A percentile compares a stretch with the other conserved stretches of the same genome.
Evolutionary conservation across 352 stramenopile genomes (phyloP).

Genomic region (Pelagophyceae sp.): DNA sequence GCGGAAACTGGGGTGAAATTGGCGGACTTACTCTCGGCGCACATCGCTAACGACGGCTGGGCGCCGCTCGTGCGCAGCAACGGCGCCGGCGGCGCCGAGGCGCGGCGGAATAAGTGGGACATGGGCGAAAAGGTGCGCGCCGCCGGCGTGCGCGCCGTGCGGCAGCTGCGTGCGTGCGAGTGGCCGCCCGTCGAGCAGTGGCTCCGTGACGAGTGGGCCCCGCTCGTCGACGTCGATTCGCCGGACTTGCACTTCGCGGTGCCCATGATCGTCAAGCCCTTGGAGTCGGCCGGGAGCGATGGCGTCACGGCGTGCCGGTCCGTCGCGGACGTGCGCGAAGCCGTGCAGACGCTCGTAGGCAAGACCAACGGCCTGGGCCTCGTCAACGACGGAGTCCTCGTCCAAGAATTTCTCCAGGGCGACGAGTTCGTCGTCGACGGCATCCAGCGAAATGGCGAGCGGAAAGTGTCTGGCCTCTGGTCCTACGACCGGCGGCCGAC

Average conservation of each 20-base stretch:
- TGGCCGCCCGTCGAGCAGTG: conserved; percentile 6
- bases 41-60: conserved; percentile 40
- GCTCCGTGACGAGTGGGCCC: conserved; percentile 49
- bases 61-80: conserved; percentile 59
- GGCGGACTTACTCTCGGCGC: conserved; percentile 72
- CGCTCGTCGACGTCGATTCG: no score
- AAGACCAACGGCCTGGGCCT: conserved; percentile 73
- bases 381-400: conserved; percentile 75
- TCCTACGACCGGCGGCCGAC: conserved; percentile 82
- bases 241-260: background rate
- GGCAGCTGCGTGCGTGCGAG: conserved; percentile 53
- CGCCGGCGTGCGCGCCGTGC: conserved; percentile 59
- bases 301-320: conserved; percentile 79
- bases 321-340: conserved; percentile 71
- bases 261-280: conserved; percentile 80
- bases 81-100: conserved; percentile 58
- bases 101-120: conserved; percentile 67
- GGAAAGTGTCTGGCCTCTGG: conserved; percentile 84
- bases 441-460: conserved; percentile 69
- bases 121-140: conserved; percentile 35
- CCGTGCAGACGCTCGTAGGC: conserved; percentile 73
- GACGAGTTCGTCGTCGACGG: conserved; percentile 86
- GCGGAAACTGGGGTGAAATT: conserved; percentile 83
- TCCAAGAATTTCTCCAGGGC: conserved; percentile 84
- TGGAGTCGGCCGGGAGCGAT: conserved; percentile 80